Conservation (phyloP, 78 protist genomes). For the Dictyostelium discoideum region dicty_2.7 NC_007088.5:1178001-1178500, state of each 20-base stretch:
- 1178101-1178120: no score
- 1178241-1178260: constrained; percentile 8
- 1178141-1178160: neutral
- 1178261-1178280: constrained; percentile 7
- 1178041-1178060: no score
- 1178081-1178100: no score
- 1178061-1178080: no score
- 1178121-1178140: no score
- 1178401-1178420: neutral
- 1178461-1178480: neutral
- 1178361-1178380: constrained; percentile 88
- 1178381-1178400: neutral
- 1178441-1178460: no score
- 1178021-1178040: no score
- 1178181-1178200: neutral
- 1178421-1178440: neutral
- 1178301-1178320: constrained; percentile 76
- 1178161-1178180: constrained; percentile 25
- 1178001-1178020: no score
- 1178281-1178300: constrained; percentile 45
- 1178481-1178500: neutral
- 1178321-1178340: constrained; percentile 87
- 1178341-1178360: constrained; percentile 89
- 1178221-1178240: constrained; percentile 39
- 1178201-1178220: neutral